Evolutionary conservation across 2,329 filamentous ascomycete genomes (phyloP).

Genomic region (Cryphonectria japonica): DNA sequence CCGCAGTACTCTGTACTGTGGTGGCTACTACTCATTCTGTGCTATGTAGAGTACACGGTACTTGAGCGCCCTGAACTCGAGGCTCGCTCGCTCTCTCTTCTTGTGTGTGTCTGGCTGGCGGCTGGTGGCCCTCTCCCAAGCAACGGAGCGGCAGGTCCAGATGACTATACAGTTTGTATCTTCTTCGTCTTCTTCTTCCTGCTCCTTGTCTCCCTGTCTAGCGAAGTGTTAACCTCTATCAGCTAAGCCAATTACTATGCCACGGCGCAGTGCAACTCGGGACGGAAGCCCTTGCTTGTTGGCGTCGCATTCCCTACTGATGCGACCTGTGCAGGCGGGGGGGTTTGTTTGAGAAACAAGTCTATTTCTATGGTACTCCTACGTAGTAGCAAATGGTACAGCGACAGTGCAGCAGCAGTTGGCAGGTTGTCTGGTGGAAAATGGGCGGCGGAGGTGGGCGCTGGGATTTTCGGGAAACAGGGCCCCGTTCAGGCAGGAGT

Average conservation of each 20-base stretch:
- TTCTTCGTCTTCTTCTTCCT: no score
- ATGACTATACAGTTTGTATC: no score
- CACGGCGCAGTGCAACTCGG: background rate
- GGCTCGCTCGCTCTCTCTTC: background rate
- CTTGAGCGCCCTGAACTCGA: background rate
- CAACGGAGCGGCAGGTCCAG: no score
- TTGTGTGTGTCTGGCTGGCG: background rate
- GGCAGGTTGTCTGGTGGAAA: background rate
- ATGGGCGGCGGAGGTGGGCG: constrained; percentile 1
- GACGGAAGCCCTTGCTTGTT: background rate
- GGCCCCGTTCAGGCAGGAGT: constrained; percentile 11
- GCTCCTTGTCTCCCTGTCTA: background rate
- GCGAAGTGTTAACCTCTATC: background rate
- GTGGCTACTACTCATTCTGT: background rate
- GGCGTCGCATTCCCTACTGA: background rate
- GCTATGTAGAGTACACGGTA: background rate
- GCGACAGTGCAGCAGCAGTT: no score
- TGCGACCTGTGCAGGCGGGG: background rate
- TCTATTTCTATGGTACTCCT: background rate
- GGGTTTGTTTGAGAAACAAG: background rate
- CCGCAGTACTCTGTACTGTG: background rate
- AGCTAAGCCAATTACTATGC: background rate
- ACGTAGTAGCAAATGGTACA: no score
- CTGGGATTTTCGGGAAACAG: constrained; percentile 9
- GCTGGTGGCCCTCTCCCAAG: background rate